Conservation (phyloP, 768 basidiomycete species). For the Mycena metata region DNA sequence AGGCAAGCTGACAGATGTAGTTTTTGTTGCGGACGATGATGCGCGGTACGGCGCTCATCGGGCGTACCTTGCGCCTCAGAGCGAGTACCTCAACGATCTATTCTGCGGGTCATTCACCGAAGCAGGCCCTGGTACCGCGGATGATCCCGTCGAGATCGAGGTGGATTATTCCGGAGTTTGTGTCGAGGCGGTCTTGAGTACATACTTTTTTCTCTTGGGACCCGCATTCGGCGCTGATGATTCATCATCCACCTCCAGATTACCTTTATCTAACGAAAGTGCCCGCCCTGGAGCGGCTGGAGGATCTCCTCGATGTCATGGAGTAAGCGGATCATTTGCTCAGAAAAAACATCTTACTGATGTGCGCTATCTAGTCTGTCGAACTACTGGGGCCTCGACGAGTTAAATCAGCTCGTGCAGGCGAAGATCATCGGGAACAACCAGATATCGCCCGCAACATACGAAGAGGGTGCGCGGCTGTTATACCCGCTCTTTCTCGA, state of each 20-base stretch:
- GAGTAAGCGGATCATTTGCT: constrained; percentile 21
- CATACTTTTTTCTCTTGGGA: background rate
- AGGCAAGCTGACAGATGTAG: constrained; percentile 42
- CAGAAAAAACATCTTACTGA: background rate
- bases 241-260: constrained; percentile 12
- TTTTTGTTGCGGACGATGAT: constrained; percentile 40
- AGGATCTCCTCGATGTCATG: constrained; percentile 37
- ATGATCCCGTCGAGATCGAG: constrained; percentile 38
- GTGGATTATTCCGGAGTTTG: constrained; percentile 38
- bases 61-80: constrained; percentile 41
- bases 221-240: background rate
- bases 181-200: constrained; percentile 34
- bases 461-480: constrained; percentile 29
- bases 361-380: constrained; percentile 21
- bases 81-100: constrained; percentile 42
- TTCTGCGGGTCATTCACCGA: constrained; percentile 42
- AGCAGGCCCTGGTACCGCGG: constrained; percentile 35
- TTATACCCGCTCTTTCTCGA: background rate
- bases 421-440: constrained; percentile 38
- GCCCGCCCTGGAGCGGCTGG: constrained; percentile 34
- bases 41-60: constrained; percentile 41
- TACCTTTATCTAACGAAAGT: constrained; percentile 34
- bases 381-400: constrained; percentile 37
- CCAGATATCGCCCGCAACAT: constrained; percentile 38
- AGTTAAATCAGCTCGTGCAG: constrained; percentile 37